Evolutionary conservation across 2,329 filamentous ascomycete species (phyloP).

Genomic region (Grosmannia penicillata): DNA sequence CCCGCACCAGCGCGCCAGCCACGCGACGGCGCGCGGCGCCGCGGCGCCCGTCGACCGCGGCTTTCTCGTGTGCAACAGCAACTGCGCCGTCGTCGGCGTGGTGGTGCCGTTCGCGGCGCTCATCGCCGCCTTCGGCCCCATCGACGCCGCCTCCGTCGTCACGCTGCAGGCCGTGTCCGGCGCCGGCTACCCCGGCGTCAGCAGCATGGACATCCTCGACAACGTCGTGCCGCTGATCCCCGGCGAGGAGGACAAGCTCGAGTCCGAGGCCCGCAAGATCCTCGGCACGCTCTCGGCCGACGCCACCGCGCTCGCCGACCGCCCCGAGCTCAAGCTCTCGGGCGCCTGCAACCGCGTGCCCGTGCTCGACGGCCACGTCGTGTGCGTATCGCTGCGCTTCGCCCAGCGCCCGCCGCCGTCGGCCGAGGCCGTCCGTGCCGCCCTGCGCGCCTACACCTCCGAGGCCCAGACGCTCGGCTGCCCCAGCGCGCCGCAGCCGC

Average conservation of each 20-base stretch:
- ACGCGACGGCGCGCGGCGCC: conserved; percentile 21
- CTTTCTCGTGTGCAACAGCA: conserved; percentile 94
- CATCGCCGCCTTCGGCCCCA: conserved; percentile 70
- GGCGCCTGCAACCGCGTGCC: conserved; percentile 87
- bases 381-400: conserved; percentile 83
- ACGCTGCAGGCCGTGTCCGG: conserved; percentile 93
- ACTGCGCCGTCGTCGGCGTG: conserved; percentile 92
- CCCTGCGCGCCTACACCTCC: conserved; percentile 64
- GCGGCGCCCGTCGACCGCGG: conserved; percentile 52
- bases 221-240: conserved; percentile 90
- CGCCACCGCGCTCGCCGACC: conserved; percentile 61
- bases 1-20: conserved; percentile 66
- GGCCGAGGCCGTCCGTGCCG: conserved; percentile 62
- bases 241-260: conserved; percentile 92
- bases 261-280: conserved; percentile 91
- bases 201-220: conserved; percentile 90
- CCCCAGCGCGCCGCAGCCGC: conserved; percentile 66
- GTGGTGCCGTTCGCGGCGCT: conserved; percentile 91
- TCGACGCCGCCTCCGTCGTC: conserved; percentile 63
- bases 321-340: conserved; percentile 58
- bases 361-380: conserved; percentile 90
- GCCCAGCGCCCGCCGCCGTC: conserved; percentile 58
- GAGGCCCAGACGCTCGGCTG: conserved; percentile 76
- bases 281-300: conserved; percentile 60
- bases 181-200: conserved; percentile 79